Conservation (phyloP, 805 yeast species). For the Suhomyces prunicola region DNA sequence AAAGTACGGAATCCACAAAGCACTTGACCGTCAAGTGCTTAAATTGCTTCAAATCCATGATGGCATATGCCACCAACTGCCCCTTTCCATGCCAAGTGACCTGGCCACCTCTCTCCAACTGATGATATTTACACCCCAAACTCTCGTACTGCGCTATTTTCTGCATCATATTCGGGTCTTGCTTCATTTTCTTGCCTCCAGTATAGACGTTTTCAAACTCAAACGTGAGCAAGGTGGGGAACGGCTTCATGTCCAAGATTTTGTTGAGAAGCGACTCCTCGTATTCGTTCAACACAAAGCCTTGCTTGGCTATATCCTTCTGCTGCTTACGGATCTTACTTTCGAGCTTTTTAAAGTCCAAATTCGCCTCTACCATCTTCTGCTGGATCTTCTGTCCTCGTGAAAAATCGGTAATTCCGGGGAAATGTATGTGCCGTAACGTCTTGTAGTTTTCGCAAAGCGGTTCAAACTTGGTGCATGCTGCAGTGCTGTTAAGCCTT, state of each 20-base stretch:
- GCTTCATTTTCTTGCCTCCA: conserved; percentile 81
- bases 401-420: conserved; percentile 37
- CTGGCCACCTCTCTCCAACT: conserved; percentile 90
- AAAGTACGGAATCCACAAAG: conserved; percentile 59
- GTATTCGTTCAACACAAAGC: conserved; percentile 41
- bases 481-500: not conserved
- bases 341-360: conserved; percentile 55
- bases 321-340: conserved; percentile 44
- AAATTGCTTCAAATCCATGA: conserved; percentile 60
- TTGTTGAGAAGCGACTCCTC: conserved; percentile 45
- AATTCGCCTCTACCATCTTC: conserved; percentile 50
- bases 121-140: conserved; percentile 62
- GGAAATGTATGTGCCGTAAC: conserved; percentile 41
- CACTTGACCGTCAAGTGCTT: conserved; percentile 56
- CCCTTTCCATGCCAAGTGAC: conserved; percentile 97
- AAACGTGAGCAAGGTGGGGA: conserved; percentile 73
- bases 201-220: conserved; percentile 87
- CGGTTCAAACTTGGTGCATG: conserved; percentile 27
- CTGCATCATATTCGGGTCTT: conserved; percentile 37
- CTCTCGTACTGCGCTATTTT: conserved; percentile 25
- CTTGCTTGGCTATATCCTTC: conserved; percentile 36
- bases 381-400: conserved; percentile 58
- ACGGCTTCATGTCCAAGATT: conserved; percentile 48
- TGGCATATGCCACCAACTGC: conserved; percentile 81
- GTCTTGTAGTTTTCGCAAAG: conserved; percentile 31